Percentiles rank a stretch among this genome's conserved stretches.
Conservation (phyloP, 345 rosid species). For the Cardamine chenopodiifolia region DNA sequence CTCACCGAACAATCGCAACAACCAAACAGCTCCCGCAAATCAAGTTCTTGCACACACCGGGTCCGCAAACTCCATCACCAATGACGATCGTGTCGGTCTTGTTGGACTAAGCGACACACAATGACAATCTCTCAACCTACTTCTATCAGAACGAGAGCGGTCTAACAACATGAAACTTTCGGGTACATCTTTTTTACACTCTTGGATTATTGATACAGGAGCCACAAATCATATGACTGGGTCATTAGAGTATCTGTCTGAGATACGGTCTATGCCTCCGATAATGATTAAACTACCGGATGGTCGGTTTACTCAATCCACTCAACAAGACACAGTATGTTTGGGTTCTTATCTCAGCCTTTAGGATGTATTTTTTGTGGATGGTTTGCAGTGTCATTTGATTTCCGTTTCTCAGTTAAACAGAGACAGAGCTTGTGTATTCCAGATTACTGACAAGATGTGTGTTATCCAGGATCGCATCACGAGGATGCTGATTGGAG, state of each 20-base stretch:
- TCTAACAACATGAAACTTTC: rapidly evolving
- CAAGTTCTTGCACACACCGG: rapidly evolving
- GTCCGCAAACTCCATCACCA: background rate
- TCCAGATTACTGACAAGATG: background rate
- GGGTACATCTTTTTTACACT: background rate
- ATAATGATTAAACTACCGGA: background rate
- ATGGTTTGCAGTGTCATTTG: background rate
- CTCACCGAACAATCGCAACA: background rate
- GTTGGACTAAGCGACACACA: background rate
- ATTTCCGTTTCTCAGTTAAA: background rate
- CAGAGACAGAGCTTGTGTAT: background rate
- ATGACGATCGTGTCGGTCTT: background rate
- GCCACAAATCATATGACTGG: background rate
- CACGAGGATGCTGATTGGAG: background rate
- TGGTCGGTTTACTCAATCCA: background rate
- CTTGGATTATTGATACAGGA: background rate
- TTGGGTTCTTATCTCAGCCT: background rate
- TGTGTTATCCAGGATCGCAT: background rate
- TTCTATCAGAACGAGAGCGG: background rate
- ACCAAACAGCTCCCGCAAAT: rapidly evolving
- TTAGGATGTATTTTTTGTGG: background rate
- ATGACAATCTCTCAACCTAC: rapidly evolving
- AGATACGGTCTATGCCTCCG: rapidly evolving
- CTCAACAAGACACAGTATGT: background rate
- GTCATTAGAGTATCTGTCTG: rapidly evolving